phyloP scores from a whole-genome alignment of 371 early-diverging fungal genomes.

The Mucor circinelloides region DNA sequence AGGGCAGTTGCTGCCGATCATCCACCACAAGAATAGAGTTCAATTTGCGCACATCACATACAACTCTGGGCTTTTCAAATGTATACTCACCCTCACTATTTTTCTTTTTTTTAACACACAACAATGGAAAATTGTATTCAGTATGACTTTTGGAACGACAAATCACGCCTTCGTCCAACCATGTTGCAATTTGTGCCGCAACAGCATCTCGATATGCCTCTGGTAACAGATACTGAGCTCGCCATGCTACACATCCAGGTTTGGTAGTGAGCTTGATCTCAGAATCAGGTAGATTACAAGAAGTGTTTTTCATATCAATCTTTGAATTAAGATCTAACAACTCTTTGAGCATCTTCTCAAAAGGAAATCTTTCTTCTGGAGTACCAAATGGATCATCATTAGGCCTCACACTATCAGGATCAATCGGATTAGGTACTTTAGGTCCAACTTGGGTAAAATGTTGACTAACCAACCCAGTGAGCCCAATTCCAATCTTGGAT shows the following conservation, averaged over 20 bases:
- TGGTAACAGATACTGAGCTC: neutral
- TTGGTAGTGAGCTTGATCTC: neutral
- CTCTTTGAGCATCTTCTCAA: neutral
- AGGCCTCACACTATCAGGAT: neutral
- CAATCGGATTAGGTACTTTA: neutral
- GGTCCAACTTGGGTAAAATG: neutral
- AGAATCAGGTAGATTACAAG: constrained; percentile 11
- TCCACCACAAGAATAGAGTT: neutral
- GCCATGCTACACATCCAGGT: neutral
- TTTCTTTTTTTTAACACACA: constrained; percentile 6
- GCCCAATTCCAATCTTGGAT: neutral
- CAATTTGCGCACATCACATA: constrained; percentile 1
- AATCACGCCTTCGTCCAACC: constrained; percentile 9
- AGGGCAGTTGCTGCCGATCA: neutral
- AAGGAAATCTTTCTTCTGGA: neutral
- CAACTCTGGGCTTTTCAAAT: neutral
- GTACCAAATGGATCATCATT: constrained; percentile 5
- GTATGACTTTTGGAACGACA: neutral
- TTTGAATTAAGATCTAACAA: neutral
- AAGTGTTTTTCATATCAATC: neutral
- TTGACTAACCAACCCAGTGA: neutral
- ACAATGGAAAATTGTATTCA: neutral
- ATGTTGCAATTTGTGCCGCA: neutral
- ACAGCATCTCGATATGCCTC: neutral
- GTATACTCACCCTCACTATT: neutral